Evolutionary conservation across 257 asterid species (phyloP).

Genomic region (Capsicum rhomboideum): DNA sequence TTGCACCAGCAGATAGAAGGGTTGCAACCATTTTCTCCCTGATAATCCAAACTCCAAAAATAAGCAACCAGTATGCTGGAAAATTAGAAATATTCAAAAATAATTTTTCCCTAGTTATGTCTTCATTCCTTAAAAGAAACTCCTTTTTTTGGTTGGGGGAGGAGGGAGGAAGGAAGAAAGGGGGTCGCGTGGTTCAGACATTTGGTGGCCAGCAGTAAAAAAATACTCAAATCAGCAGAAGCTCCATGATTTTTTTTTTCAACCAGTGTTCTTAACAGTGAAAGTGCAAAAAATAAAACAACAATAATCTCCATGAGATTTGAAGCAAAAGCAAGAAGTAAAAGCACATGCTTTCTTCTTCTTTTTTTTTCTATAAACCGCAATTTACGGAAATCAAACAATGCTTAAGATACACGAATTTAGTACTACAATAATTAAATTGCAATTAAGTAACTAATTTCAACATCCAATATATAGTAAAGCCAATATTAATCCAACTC

Average conservation of each 20-base stretch:
- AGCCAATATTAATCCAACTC: neutral
- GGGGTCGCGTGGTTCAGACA: neutral
- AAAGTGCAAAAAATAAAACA: neutral
- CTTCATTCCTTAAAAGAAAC: neutral
- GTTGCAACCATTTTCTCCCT: slow-evolving; percentile 93
- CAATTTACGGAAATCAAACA: neutral
- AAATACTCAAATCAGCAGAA: neutral
- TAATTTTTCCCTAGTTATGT: neutral
- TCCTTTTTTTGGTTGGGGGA: neutral
- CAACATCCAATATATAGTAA: neutral
- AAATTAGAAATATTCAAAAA: neutral
- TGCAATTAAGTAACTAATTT: neutral
- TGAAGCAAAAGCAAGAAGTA: neutral
- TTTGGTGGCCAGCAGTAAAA: neutral
- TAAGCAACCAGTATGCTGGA: neutral
- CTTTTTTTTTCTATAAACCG: neutral
- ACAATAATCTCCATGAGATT: neutral
- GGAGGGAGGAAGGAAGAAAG: neutral
- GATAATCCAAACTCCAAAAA: slow-evolving; percentile 18
- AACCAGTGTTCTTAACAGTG: neutral
- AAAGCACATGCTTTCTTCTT: neutral
- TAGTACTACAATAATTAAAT: neutral
- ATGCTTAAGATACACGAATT: neutral
- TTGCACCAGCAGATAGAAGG: slow-evolving; percentile 91
- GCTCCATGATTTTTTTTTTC: neutral